Evolutionary conservation across 805 yeast genomes (phyloP).

Genomic region (Metschnikowia chrysomelidarum): DNA sequence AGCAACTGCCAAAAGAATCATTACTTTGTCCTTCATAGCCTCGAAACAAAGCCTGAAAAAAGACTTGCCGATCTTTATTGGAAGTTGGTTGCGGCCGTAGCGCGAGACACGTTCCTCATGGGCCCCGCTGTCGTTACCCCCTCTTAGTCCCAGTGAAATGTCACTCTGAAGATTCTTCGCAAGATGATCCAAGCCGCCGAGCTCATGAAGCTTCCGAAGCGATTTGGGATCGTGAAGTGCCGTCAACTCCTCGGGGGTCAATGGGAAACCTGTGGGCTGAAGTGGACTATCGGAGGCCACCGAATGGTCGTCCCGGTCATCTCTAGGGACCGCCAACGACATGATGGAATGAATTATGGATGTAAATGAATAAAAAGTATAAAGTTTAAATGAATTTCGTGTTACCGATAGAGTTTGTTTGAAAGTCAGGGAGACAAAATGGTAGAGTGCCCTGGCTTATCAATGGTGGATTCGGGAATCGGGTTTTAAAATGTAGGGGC

Average conservation of each 20-base stretch:
- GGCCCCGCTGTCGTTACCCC: constrained; percentile 20
- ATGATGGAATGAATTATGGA: constrained; percentile 3
- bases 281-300: constrained; percentile 18
- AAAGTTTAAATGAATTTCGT: too few relatives aligned
- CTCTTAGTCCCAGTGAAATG: constrained; percentile 40
- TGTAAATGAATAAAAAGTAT: neutral
- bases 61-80: constrained; percentile 67
- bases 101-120: constrained; percentile 41
- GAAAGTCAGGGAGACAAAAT: too few relatives aligned
- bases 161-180: constrained; percentile 36
- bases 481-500: too few relatives aligned
- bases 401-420: too few relatives aligned
- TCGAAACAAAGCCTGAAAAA: constrained; percentile 69
- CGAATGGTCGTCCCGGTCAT: constrained; percentile 17
- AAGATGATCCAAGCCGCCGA: constrained; percentile 46
- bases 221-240: constrained; percentile 65
- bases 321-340: constrained; percentile 18
- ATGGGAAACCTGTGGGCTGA: constrained; percentile 14
- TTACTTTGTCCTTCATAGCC: constrained; percentile 88
- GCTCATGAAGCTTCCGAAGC: constrained; percentile 35
- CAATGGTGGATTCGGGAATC: too few relatives aligned
- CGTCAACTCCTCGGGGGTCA: constrained; percentile 34
- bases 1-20: constrained; percentile 78
- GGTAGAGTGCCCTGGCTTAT: too few relatives aligned
- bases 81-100: constrained; percentile 73